These are phyloP conservation scores for Fragosphaeria purpurea DNA, from an alignment of 2,329 filamentous ascomycete species.

Conservation along the genomic window DNA sequence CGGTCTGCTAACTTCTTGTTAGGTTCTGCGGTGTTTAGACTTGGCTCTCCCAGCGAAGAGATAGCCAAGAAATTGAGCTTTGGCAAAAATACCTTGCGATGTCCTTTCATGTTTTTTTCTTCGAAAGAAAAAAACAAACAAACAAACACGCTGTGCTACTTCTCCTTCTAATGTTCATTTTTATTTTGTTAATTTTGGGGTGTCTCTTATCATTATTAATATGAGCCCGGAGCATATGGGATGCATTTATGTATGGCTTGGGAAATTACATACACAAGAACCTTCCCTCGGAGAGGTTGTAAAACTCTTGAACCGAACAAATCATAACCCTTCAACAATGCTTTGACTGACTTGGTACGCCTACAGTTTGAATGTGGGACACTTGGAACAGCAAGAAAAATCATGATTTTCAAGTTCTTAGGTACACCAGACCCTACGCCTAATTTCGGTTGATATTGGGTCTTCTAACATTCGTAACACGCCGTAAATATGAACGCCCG, in stretches of 20 bases:
- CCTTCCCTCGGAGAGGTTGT: too few species aligned
- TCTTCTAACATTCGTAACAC: too few species aligned
- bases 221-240: conserved; percentile 6
- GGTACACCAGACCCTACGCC: too few species aligned
- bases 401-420: too few species aligned
- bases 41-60: conserved; percentile 12
- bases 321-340: too few species aligned
- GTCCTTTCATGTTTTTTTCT: not conserved
- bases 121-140: not conserved
- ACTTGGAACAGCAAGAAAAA: too few species aligned
- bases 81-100: not conserved
- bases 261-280: not conserved
- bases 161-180: not conserved
- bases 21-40: conserved; percentile 15
- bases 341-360: too few species aligned
- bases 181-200: not conserved
- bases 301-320: too few species aligned
- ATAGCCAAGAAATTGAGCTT: not conserved
- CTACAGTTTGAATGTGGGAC: too few species aligned
- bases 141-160: too few species aligned
- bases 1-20: not conserved
- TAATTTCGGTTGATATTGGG: too few species aligned
- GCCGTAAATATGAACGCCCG: too few species aligned
- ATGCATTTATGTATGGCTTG: conserved; percentile 7
- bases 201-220: not conserved